Evolutionary conservation across 768 basidiomycete genomes (phyloP), one percentile per base, ranked within the genome.

Genomic region (Amylocystis lapponica): DNA sequence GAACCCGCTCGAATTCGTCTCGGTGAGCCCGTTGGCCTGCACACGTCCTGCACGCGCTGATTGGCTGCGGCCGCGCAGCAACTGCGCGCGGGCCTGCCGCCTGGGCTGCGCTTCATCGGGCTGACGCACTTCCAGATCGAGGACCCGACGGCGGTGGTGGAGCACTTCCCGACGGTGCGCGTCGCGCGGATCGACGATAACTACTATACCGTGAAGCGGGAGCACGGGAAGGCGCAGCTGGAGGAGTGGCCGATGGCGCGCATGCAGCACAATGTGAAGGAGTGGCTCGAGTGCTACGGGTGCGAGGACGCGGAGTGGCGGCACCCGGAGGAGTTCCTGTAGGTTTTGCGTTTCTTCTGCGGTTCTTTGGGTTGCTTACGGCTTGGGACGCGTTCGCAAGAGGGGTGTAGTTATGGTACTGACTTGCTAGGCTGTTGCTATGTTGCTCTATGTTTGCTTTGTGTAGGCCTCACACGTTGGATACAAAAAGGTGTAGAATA

Each of bases 271-370:
- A 74, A 79, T 47, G 66, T 69, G 3, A 61, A 59, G 14, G 79
- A 83, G 52, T 83, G 80, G 80, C 64, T 85, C 19, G 79, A 82
- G 56, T 79, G 78, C 68, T 58, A 74, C 27, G 79, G 75, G 0
- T 83, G 82, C 49, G 74, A 74, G 48, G 76, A 80, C 47, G 80
- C 79, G 22, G 56, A 57, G 45, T 62, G 60, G 60, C 47, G 55
- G 26, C 50, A 56, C 39, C 56, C 59, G 25, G 52, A 53, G 11
- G 53, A 60, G 40, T 60, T 60, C 32, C 46, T 56, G 16, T 57
- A 40, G 20, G 22, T 17, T 20, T n/a, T n/a, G n/a, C n/a, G n/a
- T n/a, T n/a, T n/a, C n/a, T n/a, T n/a, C n/a, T n/a, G n/a, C n/a
- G n/a, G n/a, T n/a, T n/a, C n/a, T n/a, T n/a, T n/a, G n/a, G n/a